Evolutionary conservation across 2,329 filamentous ascomycete genomes (phyloP), one percentile per base, ranked within the genome.

Genomic region (Fusarium duplospermum): DNA sequence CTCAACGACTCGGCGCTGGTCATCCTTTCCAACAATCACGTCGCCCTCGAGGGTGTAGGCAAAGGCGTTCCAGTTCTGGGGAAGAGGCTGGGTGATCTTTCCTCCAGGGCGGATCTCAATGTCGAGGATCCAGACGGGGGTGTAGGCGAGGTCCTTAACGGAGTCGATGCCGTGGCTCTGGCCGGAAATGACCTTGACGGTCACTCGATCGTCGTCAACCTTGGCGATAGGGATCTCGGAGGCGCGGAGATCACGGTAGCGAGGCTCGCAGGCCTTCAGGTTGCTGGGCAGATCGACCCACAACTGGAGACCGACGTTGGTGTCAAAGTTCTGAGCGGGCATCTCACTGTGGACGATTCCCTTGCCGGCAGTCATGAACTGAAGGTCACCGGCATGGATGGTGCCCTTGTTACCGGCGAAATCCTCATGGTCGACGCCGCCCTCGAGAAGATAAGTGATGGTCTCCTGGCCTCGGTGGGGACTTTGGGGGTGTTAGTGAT

Each of bases 271-370:
- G 75, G 86, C 87, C 87, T 98, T 98, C 64, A 98, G 87, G 40
- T 92, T 83, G 79, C 90, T 85, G 7, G 96, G 96, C 13, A 98
- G 86, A 81, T 98, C 96, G 56, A 98, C 95, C 96, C 96, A 98
- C 24, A 98, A 88, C 86, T 98, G 96, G 84, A 98, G 90, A 36
- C 96, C 96, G 63, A 97, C 89, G 82, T 95, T 98, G 68, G 92
- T 86, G 81, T 96, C 93, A 1, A 87, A 82, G 80, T 94, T 94
- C 80, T 93, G 90, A 64, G 90, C 89, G 11, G 96, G 96, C 95
- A 98, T 98, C 84, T 98, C 96, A 40, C 95, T 94, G 83, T 98
- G 96, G 83, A 98, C 93, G 78, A 98, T 97, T 47, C 96, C 96
- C 22, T 89, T 87, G 5, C 96, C 96, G 1, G 96, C 96, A 0